Base-by-base conservation (phyloP, 768 basidiomycete species). In the Lentinula guzmanii region DNA sequence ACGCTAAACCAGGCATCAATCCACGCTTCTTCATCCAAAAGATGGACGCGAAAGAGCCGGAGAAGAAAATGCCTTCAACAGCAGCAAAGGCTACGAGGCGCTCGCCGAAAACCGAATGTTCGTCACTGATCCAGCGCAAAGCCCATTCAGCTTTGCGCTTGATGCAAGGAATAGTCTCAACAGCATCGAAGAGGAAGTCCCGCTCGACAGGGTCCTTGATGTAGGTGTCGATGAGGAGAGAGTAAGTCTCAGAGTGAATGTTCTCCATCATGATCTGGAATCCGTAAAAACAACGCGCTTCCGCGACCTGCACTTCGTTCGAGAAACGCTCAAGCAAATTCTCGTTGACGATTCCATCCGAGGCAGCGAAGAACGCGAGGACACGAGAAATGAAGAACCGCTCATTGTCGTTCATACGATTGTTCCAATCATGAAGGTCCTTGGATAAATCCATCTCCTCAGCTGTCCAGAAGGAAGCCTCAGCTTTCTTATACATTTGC, bases 241-340 rank as follows among this genome's bases (percentile, higher is more conserved):
- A 60, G 24, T 60, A 60, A n/a, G 59, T 86, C 70, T 87, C 85
- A 9, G 85, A 85, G 71, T 87, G 85, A 63, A 86, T 82, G 73
- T 87, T 87, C 69, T 87, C 86, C 80, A 86, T 87, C 85, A 86
- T 86, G 71, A 87, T 85, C 69, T 87, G 86, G 75, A 86, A 86
- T 45, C 86, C 86, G 71, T 87, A 87, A 76, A 87, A 87, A 71
- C 84, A 86, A 34, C 86, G 79, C 35, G 85, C 86, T 70, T 87
- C 86, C 37, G 86, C 85, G 21, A 76, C 77, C 70, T 87, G 86
- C 21, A 87, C 85, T 68, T 87, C 86, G 65, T 76, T 76, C 45
- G 81, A 82, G 74, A 87, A 86, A 41, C 86, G 82, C 73, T 86
- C 86, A 61, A 87, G 78, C 21, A 87, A 75, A 74, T 87, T 87